Evolutionary conservation across 495 filamentous ascomycete genomes (phyloP).

Genomic region (Paragyromitra xinjiangensis): DNA sequence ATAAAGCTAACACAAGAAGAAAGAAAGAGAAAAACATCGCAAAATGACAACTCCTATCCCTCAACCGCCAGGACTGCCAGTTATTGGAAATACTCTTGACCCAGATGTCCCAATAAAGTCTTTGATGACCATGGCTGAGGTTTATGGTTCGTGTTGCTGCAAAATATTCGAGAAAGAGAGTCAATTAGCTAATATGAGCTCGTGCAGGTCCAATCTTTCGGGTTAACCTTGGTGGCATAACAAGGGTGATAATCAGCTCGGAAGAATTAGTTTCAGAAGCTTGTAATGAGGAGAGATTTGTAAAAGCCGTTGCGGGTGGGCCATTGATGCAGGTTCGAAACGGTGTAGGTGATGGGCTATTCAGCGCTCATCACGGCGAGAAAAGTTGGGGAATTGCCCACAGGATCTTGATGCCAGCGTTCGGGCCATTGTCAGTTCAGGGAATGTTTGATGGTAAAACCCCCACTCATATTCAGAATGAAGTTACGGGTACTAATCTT

Average conservation of each 20-base stretch:
- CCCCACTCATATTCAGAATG: background rate
- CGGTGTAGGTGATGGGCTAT: slow-evolving; percentile 72
- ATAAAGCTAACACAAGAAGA: background rate
- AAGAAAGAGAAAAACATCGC: background rate
- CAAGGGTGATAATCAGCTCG: slow-evolving; percentile 63
- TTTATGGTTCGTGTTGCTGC: slow-evolving; percentile 64
- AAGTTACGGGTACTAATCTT: background rate
- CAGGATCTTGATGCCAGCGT: slow-evolving; percentile 72
- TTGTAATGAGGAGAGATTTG: slow-evolving; percentile 74
- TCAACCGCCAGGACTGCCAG: slow-evolving; percentile 70
- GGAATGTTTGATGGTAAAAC: slow-evolving; percentile 68
- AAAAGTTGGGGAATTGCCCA: slow-evolving; percentile 77
- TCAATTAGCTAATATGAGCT: slow-evolving; percentile 37
- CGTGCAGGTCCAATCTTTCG: slow-evolving; percentile 73
- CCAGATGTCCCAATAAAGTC: slow-evolving; percentile 70
- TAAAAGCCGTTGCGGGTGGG: slow-evolving; percentile 63
- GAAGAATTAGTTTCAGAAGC: slow-evolving; percentile 71
- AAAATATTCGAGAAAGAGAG: slow-evolving; percentile 25
- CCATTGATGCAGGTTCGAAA: slow-evolving; percentile 67
- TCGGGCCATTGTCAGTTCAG: slow-evolving; percentile 75
- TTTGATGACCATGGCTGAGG: slow-evolving; percentile 69
- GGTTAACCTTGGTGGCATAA: slow-evolving; percentile 61
- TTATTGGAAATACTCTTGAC: slow-evolving; percentile 74
- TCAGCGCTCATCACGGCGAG: slow-evolving; percentile 71
- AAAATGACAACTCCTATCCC: slow-evolving; percentile 63